Base-by-base conservation (phyloP, 2,329 filamentous ascomycete species). In the Neurospora sp. region DNA sequence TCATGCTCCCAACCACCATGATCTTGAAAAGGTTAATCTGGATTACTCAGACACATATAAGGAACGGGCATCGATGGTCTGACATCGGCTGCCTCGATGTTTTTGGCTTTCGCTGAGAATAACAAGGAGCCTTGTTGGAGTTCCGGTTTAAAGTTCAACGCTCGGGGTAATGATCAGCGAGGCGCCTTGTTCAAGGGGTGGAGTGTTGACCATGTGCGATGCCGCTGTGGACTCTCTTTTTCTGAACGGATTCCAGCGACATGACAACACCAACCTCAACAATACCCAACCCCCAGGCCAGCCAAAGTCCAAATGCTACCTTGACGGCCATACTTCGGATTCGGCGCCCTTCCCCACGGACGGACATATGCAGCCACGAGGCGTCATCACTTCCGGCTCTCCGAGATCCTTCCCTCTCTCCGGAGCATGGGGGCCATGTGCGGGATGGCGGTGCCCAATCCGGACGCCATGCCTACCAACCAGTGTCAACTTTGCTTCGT, bases 321-420 rank as follows among this genome's bases (percentile, higher is more conserved):
- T 62, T 17, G 28, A 33, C 23, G 23, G 46, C 46, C 0, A 1
- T 57, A 57, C 46, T 28, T 52, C 19, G 46, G 46, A 33, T 57
- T 15, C 19, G 6, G 12, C 6, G 12, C 23, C 19, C 46, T 33
- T 57, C 1, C 46, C 46, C 46, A 57, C 12, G 46, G 6, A 33
- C 52, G 52, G 52, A 33, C 12, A 36, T 62, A 33, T 33, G 52
- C 52, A 62, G 52, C 52, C 28, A 62, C 52, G 28, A 62, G 52
- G 52, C 52, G 23, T 62, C 15, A 33, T 62, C 52, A 62, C 33
- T 66, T 73, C 72, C 72, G 70, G 70, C 23, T 68, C 66, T 57
- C 72, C 72, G 72, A 69, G 43, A 68, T 57, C 67, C 68, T 71
- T 72, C 72, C 71, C n/a, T 71, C 67, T 68, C 69, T 37, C 72